Evolutionary conservation across 2,329 filamentous ascomycete species (phyloP).

Genomic region (Penicillium sp.): DNA sequence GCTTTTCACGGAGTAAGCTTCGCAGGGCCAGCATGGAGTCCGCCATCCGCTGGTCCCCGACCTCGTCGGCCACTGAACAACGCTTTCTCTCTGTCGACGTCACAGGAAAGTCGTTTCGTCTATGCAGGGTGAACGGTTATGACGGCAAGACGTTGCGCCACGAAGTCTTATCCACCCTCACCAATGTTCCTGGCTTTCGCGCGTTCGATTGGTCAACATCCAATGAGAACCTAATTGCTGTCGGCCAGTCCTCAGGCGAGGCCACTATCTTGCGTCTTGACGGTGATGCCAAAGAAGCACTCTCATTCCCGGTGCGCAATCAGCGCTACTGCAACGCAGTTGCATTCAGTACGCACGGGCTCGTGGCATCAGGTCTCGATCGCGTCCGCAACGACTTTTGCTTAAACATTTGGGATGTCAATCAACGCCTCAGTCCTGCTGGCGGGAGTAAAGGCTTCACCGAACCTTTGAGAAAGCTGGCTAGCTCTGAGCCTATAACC

Average conservation of each 20-base stretch:
- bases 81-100: slow-evolving; percentile 65
- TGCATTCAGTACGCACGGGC: slow-evolving; percentile 57
- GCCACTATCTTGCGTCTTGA: slow-evolving; percentile 60
- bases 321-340: slow-evolving; percentile 67
- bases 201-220: slow-evolving; percentile 67
- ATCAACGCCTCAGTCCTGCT: slow-evolving; percentile 45
- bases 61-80: slow-evolving; percentile 54
- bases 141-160: slow-evolving; percentile 49
- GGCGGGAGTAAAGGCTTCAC: slow-evolving; percentile 33
- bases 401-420: slow-evolving; percentile 65
- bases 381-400: slow-evolving; percentile 65
- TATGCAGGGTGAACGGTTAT: slow-evolving; percentile 53
- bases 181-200: slow-evolving; percentile 61
- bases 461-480: slow-evolving; percentile 60
- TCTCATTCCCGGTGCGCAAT: slow-evolving; percentile 60
- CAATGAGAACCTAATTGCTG: slow-evolving; percentile 59
- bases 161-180: slow-evolving; percentile 54
- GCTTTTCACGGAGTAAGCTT: background rate
- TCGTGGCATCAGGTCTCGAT: slow-evolving; percentile 63
- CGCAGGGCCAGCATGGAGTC: slow-evolving; percentile 37
- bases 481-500: slow-evolving; percentile 62
- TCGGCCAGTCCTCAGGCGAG: slow-evolving; percentile 64
- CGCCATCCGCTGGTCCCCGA: slow-evolving; percentile 65
- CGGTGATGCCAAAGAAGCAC: slow-evolving; percentile 47
- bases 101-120: slow-evolving; percentile 58